Conservation (phyloP, 257 asterid genomes). For the Nicotiana benthamiana region DNA sequence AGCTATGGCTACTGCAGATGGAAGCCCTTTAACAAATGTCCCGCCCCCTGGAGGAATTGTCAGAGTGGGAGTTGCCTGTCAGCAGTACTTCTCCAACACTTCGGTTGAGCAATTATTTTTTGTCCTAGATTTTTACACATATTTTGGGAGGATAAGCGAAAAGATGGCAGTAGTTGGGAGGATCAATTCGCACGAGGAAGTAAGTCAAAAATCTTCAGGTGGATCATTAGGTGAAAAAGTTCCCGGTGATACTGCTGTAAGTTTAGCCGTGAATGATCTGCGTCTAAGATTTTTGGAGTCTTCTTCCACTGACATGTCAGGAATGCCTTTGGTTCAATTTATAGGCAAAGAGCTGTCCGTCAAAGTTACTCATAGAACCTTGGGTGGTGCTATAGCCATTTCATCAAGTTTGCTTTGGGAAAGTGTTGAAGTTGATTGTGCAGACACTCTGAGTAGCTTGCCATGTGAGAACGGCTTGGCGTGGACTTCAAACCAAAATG, state of each 20-base stretch:
- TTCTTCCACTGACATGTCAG: constrained; percentile 41
- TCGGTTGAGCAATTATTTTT: constrained; percentile 89
- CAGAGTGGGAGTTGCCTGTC: constrained; percentile 83
- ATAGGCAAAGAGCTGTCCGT: constrained; percentile 57
- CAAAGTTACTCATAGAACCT: constrained; percentile 75
- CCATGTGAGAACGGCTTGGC: constrained; percentile 30
- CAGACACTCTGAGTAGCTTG: constrained; percentile 44
- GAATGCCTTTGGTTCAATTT: constrained; percentile 67
- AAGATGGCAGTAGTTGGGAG: constrained; percentile 56
- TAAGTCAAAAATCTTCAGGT: constrained; percentile 36
- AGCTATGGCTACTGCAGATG: constrained; percentile 99
- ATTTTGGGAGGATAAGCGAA: constrained; percentile 75
- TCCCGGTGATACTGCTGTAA: constrained; percentile 86
- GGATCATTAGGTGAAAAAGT: constrained; percentile 48
- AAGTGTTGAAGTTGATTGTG: constrained; percentile 69
- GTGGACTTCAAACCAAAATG: constrained; percentile 17
- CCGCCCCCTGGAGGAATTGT: constrained; percentile 97
- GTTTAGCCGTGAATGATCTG: constrained; percentile 55
- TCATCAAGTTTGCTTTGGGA: constrained; percentile 82
- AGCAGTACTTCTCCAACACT: constrained; percentile 69
- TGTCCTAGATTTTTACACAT: constrained; percentile 71
- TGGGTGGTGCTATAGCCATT: constrained; percentile 92
- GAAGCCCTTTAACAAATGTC: constrained; percentile 65
- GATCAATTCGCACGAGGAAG: constrained; percentile 30
- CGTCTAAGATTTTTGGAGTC: constrained; percentile 76